Evolutionary conservation across 1,284 basidiomycete species (phyloP).

Genomic region (Mycena sp.): DNA sequence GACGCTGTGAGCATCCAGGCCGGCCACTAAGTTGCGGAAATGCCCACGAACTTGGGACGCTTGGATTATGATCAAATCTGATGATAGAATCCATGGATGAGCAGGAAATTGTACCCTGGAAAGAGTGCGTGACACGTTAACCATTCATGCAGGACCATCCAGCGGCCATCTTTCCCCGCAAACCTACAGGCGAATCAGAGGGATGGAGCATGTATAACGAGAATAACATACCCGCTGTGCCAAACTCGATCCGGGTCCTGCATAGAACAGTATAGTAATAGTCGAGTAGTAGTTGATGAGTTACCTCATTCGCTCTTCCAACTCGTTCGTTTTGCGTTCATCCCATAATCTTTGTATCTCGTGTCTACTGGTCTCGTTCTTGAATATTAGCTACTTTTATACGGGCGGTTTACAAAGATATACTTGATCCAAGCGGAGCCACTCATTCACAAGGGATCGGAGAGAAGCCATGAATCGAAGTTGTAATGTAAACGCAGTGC

Average conservation of each 20-base stretch:
- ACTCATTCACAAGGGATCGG: slow-evolving; percentile 60
- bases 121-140: slow-evolving; percentile 29
- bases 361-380: slow-evolving; percentile 64
- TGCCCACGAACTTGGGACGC: slow-evolving; percentile 70
- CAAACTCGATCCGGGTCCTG: slow-evolving; percentile 82
- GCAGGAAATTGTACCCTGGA: not conserved
- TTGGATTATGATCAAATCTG: slow-evolving; percentile 81
- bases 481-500: not conserved
- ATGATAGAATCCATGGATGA: not conserved
- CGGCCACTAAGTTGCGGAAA: not conserved
- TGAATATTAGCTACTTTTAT: not conserved
- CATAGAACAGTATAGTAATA: not conserved
- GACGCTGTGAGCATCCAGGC: not conserved
- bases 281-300: not conserved
- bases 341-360: slow-evolving; percentile 66
- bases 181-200: slow-evolving; percentile 53
- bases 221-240: slow-evolving; percentile 74
- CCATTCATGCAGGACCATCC: slow-evolving; percentile 88
- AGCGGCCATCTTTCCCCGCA: slow-evolving; percentile 85
- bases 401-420: slow-evolving; percentile 10
- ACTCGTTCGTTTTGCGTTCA: slow-evolving; percentile 53
- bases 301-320: slow-evolving; percentile 69
- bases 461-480: slow-evolving; percentile 39
- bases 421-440: slow-evolving; percentile 66
- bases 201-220: not conserved